phyloP scores from a whole-genome alignment of 73 alveolate genomes.

The Durusdinium trenchii region DNA sequence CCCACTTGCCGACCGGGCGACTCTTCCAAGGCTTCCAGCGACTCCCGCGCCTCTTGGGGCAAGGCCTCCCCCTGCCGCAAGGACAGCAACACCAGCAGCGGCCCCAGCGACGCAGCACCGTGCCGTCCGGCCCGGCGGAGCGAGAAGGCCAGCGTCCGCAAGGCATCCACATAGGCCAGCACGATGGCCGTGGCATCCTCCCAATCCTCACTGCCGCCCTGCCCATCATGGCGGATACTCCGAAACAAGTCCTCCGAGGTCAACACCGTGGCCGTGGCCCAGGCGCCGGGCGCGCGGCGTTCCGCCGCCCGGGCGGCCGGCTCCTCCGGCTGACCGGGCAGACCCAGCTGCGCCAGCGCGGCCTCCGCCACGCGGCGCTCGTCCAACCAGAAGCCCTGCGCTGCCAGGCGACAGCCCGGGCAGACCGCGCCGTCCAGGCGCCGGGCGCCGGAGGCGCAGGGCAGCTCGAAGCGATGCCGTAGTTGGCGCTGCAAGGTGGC shows the following conservation, averaged over 20 bases:
- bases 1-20: too few species aligned
- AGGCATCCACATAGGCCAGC: conserved; percentile 66
- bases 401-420: conserved; percentile 75
- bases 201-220: conserved; percentile 53
- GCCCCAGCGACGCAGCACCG: neutral
- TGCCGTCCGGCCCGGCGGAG: neutral
- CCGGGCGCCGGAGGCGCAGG: conserved; percentile 50
- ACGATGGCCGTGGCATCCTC: conserved; percentile 83
- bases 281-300: neutral
- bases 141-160: conserved; percentile 80
- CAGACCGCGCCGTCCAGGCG: conserved; percentile 71
- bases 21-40: conserved; percentile 18
- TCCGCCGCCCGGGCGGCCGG: neutral
- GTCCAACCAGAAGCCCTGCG: conserved; percentile 68
- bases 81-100: conserved; percentile 33
- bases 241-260: conserved; percentile 85
- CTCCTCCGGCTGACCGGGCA: too few species aligned
- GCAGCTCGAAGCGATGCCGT: conserved; percentile 59
- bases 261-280: conserved; percentile 60
- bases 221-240: conserved; percentile 79
- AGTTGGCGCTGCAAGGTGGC: neutral
- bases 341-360: neutral
- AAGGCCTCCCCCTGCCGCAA: conserved; percentile 44
- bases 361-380: conserved; percentile 26
- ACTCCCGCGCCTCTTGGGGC: conserved; percentile 15